Evolutionary conservation across 306 rosid genomes (phyloP), one percentile per base, ranked within the genome.

Genomic region (Inga oerstediana): DNA sequence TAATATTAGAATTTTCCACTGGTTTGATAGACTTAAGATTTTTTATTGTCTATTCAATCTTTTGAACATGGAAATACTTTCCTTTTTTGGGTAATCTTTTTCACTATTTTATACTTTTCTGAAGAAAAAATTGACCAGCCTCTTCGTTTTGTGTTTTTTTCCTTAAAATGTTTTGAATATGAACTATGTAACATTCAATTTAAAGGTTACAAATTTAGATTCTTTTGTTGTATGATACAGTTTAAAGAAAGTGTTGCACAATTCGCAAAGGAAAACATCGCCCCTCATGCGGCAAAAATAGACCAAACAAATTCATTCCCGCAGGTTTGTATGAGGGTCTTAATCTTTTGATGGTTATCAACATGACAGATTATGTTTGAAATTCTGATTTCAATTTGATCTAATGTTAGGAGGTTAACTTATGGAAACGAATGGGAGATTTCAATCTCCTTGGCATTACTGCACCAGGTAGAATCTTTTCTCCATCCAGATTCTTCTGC

Each of bases 351-450:
- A 10, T 75, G 58, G 69, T 70, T 75, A 67, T 79, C 73, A 67
- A 17, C 44, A 34, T 32, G 13, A 48, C 69, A 14, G 37, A 22
- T 11, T 74, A 78, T 46, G 7, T 61, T 82, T 24, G 44, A 27
- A 64, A 72, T 79, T 27, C 45, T 89, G 67, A 76, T 43, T 82
- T 41, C 77, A 56, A 51, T 72, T 87, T 73, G 17, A 44, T 80
- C 75, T 73, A 68, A 64, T 82, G 82, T 73, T 86, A 93, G 97
- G 99, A 90, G 82, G 93, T 91, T 62, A 92, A 95, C 96, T 89
- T 95, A 79, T 95, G 99, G 99, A 93, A 90, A 88, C 88, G 87
- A 85, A 93, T 95, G 98, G 98, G 99, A 22, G 96, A 92, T 11
- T 93, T 95, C 84, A 92, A 91, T 84, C 99, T 93, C 83, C 98